These are phyloP conservation scores for Zelopaecilomyces penicillatus DNA, from an alignment of 2,329 filamentous ascomycete genomes.

Conservation along the genomic window DNA sequence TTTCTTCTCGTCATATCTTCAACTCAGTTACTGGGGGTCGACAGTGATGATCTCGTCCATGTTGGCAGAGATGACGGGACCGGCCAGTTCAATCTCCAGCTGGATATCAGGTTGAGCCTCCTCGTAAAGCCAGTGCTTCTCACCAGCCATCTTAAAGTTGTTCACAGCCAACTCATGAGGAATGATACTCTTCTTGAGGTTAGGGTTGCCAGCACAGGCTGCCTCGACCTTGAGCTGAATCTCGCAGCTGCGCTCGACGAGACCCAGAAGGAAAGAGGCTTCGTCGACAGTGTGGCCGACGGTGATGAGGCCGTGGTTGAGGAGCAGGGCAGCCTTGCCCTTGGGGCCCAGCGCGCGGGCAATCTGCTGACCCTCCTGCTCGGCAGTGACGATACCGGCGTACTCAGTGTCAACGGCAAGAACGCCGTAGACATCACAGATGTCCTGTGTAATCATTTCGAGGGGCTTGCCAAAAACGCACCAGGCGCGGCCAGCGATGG, in stretches of 20 bases:
- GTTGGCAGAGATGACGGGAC: constrained; percentile 17
- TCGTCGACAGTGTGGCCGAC: constrained; percentile 67
- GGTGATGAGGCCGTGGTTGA: constrained; percentile 65
- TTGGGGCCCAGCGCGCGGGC: constrained; percentile 50
- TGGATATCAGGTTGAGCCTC: constrained; percentile 41
- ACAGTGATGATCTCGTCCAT: constrained; percentile 17
- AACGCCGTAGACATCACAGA: constrained; percentile 55
- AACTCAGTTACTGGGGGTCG: neutral
- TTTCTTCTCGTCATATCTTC: too few relatives aligned
- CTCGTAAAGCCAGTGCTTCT: constrained; percentile 35
- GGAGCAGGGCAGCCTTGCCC: constrained; percentile 54
- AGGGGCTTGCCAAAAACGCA: constrained; percentile 54
- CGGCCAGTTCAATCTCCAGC: constrained; percentile 35
- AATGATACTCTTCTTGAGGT: constrained; percentile 33
- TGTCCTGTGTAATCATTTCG: constrained; percentile 64
- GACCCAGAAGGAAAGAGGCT: constrained; percentile 60
- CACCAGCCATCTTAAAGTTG: constrained; percentile 37
- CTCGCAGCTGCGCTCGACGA: constrained; percentile 60
- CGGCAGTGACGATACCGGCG: constrained; percentile 44
- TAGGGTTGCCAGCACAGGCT: constrained; percentile 39
- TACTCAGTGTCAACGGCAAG: constrained; percentile 54
- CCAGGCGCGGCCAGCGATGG: constrained; percentile 59
- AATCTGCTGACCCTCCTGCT: constrained; percentile 57
- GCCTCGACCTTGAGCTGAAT: constrained; percentile 62
- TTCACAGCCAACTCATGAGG: constrained; percentile 29